These are phyloP conservation scores for Metarhizium anisopliae DNA, from an alignment of 2,329 filamentous ascomycete species.

Conservation along the genomic window DNA sequence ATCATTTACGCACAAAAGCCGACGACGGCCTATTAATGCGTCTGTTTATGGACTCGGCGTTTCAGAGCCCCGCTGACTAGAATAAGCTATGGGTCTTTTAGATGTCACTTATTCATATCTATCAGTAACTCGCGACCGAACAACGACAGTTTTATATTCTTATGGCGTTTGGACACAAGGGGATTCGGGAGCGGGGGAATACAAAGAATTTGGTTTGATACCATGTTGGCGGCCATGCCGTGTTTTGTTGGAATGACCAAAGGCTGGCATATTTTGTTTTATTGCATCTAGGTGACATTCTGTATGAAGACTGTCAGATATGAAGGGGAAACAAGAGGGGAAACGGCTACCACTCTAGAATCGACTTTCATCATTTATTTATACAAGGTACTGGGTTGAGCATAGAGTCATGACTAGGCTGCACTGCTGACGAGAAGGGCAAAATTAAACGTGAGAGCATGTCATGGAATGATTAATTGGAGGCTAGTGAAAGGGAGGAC, in stretches of 20 bases:
- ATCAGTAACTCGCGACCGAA: neutral
- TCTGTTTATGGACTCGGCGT: neutral
- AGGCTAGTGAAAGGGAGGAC: too few species aligned
- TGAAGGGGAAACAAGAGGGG: neutral
- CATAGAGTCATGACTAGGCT: neutral
- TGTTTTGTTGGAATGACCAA: neutral
- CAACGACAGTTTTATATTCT: neutral
- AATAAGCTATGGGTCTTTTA: neutral
- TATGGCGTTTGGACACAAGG: neutral
- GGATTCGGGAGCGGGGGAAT: neutral
- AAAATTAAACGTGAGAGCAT: too few species aligned
- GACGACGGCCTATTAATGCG: neutral
- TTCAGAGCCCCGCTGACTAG: neutral
- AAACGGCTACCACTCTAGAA: neutral
- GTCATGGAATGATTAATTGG: too few species aligned
- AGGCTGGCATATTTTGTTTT: neutral
- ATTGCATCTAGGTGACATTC: neutral
- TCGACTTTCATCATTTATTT: neutral
- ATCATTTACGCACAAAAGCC: slow-evolving; percentile 47
- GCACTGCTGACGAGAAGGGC: too few species aligned
- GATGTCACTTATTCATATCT: neutral
- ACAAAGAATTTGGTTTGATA: neutral
- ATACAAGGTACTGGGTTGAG: neutral
- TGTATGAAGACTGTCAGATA: neutral
- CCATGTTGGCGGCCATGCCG: neutral